Evolutionary conservation across 2,329 filamentous ascomycete species (phyloP).

Genomic region (Blastomyces emzantsi): DNA sequence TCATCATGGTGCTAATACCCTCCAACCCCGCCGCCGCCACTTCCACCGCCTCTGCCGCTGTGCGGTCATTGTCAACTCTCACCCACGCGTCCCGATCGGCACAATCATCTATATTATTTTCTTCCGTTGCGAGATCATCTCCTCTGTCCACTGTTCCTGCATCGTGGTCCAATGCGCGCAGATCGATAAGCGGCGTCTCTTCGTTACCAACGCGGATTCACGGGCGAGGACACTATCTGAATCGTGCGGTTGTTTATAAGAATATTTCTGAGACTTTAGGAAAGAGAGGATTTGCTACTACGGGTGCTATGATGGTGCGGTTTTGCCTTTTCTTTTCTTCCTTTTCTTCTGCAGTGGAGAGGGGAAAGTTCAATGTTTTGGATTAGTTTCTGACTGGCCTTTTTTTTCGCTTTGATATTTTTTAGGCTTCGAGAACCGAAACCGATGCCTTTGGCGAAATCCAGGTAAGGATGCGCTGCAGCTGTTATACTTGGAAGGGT

Average conservation of each 20-base stretch:
- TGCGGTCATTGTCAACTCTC: constrained; percentile 12
- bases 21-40: constrained; percentile 9
- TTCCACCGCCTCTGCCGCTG: constrained; percentile 8
- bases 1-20: constrained; percentile 3
- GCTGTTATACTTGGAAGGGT: not conserved
- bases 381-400: not conserved
- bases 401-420: constrained; percentile 8
- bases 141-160: not conserved
- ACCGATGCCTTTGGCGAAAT: constrained; percentile 97
- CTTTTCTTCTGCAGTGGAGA: not conserved
- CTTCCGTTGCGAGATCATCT: constrained; percentile 4
- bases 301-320: constrained; percentile 14
- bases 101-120: not conserved
- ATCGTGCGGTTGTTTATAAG: not conserved
- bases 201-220: not conserved
- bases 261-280: not conserved
- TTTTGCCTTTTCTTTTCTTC: not conserved
- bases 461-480: constrained; percentile 42
- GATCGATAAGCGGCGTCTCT: not conserved
- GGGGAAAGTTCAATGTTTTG: not conserved
- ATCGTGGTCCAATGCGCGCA: not conserved
- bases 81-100: constrained; percentile 12
- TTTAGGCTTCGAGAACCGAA: constrained; percentile 58
- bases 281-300: constrained; percentile 14
- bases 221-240: not conserved